These are phyloP conservation scores for Perilla frutescens DNA, from an alignment of 257 asterid species.

Conservation along the genomic window DNA sequence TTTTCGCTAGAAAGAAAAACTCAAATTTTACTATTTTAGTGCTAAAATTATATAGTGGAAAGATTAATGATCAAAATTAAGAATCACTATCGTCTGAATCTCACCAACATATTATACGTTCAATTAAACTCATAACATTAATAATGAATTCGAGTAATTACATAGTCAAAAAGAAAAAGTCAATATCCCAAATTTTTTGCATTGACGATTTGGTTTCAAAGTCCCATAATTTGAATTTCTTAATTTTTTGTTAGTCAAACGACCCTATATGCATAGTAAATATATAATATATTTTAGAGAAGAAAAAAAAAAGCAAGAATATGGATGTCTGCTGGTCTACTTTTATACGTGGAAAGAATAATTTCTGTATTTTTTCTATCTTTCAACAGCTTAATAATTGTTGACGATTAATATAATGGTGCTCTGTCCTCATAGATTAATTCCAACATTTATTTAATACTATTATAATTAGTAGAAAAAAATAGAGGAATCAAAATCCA, in stretches of 20 bases:
- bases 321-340: neutral
- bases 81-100: too few relatives aligned
- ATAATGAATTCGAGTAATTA: too few relatives aligned
- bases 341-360: conserved; percentile 15
- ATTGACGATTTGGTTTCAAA: conserved; percentile 9
- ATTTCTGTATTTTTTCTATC: neutral
- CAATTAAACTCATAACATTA: too few relatives aligned
- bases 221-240: neutral
- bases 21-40: too few relatives aligned
- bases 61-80: too few relatives aligned
- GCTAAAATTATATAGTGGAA: too few relatives aligned
- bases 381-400: conserved; percentile 20
- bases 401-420: neutral
- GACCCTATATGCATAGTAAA: too few relatives aligned
- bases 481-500: conserved; percentile 21
- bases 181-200: neutral
- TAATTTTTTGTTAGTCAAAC: too few relatives aligned
- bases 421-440: neutral
- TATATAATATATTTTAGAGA: neutral
- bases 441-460: neutral
- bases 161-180: neutral
- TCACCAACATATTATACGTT: too few relatives aligned
- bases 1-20: too few relatives aligned
- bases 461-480: conserved; percentile 12
- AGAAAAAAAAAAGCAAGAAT: neutral